Percentiles rank a stretch among this genome's conserved stretches.
phyloP scores from a whole-genome alignment of 257 asterid genomes.

The Lantana camara region DNA sequence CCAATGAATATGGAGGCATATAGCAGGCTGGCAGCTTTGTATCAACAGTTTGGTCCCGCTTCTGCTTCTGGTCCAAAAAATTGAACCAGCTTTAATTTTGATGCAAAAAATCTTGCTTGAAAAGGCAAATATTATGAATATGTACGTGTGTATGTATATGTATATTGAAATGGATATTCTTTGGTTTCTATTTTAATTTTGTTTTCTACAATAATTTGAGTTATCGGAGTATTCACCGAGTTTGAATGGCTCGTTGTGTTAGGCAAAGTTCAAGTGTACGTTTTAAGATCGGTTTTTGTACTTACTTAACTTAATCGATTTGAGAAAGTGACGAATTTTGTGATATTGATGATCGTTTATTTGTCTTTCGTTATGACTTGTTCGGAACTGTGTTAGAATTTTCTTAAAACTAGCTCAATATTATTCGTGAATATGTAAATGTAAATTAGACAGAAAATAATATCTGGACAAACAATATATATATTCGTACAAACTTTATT shows the following conservation, averaged over 20 bases:
- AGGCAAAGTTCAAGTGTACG: no score
- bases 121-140: no score
- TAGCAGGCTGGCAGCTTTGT: slow-evolving; percentile 54
- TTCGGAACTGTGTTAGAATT: no score
- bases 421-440: no score
- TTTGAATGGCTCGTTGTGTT: no score
- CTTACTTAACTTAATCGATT: neutral
- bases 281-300: slow-evolving; percentile 6
- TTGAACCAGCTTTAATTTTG: neutral
- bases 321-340: neutral
- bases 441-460: no score
- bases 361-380: neutral
- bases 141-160: neutral
- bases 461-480: no score
- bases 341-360: neutral
- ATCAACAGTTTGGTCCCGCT: slow-evolving; percentile 43
- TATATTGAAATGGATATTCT: neutral
- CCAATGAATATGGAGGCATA: slow-evolving; percentile 57
- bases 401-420: no score
- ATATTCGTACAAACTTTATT: no score
- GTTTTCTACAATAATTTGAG: slow-evolving; percentile 11
- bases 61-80: slow-evolving; percentile 34
- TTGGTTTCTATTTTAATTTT: neutral
- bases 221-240: no score
- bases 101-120: no score